Base-by-base conservation (phyloP, 495 filamentous ascomycete genomes). In the Hypoxylon lienhwacheense region DNA sequence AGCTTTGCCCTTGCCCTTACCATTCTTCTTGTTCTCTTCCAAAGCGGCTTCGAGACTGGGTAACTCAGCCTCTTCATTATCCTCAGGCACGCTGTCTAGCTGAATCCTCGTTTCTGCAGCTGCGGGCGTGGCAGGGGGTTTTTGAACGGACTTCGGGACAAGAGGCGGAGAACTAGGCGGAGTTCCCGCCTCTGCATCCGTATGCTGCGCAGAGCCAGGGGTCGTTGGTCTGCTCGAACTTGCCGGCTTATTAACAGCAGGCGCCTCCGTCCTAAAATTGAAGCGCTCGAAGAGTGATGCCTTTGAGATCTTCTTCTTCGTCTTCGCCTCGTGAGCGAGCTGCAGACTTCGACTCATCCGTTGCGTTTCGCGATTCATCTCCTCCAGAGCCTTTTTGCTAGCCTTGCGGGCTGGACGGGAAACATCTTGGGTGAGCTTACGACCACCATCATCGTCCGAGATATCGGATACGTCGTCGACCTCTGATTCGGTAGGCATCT, bases 351-450 rank as follows among this genome's bases (percentile, higher is more conserved):
- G 81, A 55, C 80, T 85, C 76, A 99, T 80, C 16, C 95, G 85
- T 69, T 97, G 91, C 1, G 92, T 96, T 70, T 97, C 93, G 33
- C 88, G 78, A 47, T 82, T 82, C 85, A 97, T 96, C 64, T 97
- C 92, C 69, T 96, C 88, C n/a, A 96, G 48, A 0, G 95, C 93
- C 73, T 92, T 96, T 74, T 95, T 97, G 72, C 91, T 90, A 3
- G 93, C 93, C 61, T 91, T 96, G 1, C 93, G 82, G 3, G 86
- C 74, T 4, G 90, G 87, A 5, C 84, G 82, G 10, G 82, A 68
- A 5, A 33, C 61, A 25, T 85, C 74, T 50, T 89, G 85, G 1
- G 81, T 81, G 22, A 89, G 67, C 50, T 77, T 83, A 25, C 75
- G 71, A 4, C 72, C 85, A 24, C 76, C 80, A 6, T 73, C 75